Evolutionary conservation across 2,329 filamentous ascomycete species (phyloP), one percentile per base, ranked within the genome.

Genomic region (Phaeosphaeriaceae sp.): DNA sequence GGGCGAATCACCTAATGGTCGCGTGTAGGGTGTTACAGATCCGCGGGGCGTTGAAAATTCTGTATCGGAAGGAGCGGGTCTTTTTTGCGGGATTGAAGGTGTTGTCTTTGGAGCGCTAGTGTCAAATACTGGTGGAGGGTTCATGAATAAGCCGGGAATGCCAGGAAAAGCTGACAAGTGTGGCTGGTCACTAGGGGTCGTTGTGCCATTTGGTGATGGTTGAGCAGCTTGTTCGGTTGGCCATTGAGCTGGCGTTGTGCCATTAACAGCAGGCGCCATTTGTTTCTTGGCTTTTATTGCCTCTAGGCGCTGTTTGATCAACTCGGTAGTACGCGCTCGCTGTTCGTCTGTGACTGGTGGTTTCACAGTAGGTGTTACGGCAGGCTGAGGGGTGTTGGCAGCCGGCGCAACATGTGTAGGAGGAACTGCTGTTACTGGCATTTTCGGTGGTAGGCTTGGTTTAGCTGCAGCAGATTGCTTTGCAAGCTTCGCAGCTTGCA

Each of bases 261-360:
- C 50, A 13, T 58, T 63, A 16, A 45, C 48, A 21, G 46, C 45
- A 21, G 48, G 34, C 5, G 38, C 16, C 3, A 42, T 17, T 29
- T 51, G 57, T 42, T 61, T 64, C 33, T 58, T 54, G 12, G 65
- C 64, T 46, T 63, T 67, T 36, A 72, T 54, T n/a, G 87, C 87
- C 51, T 91, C 89, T 66, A 96, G 87, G 59, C 90, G 91, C 66
- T 90, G 84, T 56, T 90, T 85, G 38, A 92, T 80, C 26, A 92
- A 75, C 50, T 90, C 89, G 52, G 89, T 96, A 57, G 91, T 84
- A 65, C 87, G 84, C 26, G 77, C 76, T 57, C 77, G 83, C 62
- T 75, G 72, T 34, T 76, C 76, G 4, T 69, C 66, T 3, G 63
- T 65, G 11, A 59, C 51, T 12, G 39, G 63, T 46, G 52, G 54